phyloP scores from a whole-genome alignment of 2,329 filamentous ascomycete genomes.

The Pseudogymnoascus destructans region DNA sequence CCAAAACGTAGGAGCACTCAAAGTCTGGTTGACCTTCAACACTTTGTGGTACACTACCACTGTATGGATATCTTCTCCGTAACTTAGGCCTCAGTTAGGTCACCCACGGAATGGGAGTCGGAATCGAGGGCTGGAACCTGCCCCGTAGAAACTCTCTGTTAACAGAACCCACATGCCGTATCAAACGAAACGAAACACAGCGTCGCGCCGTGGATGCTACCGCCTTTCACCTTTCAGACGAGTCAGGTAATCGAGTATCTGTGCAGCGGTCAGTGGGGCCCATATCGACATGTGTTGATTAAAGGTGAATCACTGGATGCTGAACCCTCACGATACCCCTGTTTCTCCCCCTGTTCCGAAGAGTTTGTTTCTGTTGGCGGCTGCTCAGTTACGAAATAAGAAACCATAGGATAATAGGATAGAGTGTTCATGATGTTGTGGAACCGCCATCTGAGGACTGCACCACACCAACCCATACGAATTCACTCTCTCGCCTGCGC shows the following conservation, averaged over 20 bases:
- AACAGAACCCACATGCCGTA: background rate
- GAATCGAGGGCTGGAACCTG: background rate
- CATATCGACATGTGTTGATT: background rate
- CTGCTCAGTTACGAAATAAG: background rate
- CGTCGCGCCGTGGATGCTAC: background rate
- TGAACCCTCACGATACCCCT: background rate
- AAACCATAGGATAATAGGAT: background rate
- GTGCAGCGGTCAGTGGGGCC: background rate
- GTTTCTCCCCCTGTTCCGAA: background rate
- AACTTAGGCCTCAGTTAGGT: background rate
- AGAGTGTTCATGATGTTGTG: slow-evolving; percentile 1
- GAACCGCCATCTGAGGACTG: background rate
- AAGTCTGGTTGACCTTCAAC: background rate
- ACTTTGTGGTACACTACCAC: background rate
- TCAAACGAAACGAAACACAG: slow-evolving; percentile 8
- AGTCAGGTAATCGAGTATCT: background rate
- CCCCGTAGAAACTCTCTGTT: slow-evolving; percentile 2
- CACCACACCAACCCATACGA: slow-evolving; percentile 1
- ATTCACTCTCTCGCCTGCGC: background rate
- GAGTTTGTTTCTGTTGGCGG: background rate
- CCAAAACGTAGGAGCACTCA: background rate
- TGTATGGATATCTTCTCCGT: slow-evolving; percentile 1
- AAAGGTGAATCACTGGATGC: slow-evolving; percentile 4
- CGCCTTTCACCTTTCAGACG: background rate
- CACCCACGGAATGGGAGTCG: background rate